Evolutionary conservation across 768 basidiomycete genomes (phyloP).

Genomic region (Lepiota venenata): DNA sequence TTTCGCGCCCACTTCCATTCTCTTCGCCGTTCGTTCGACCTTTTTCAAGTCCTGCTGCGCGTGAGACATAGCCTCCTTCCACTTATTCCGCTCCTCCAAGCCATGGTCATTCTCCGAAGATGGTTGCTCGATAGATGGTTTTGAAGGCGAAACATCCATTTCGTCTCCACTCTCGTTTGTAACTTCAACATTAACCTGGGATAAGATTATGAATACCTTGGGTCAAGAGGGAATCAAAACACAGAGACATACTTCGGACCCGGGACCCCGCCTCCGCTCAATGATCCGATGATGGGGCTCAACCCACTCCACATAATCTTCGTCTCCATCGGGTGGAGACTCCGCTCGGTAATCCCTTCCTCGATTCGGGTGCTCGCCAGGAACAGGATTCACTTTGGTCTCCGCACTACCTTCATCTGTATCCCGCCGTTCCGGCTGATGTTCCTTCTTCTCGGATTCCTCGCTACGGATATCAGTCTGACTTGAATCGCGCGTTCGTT

Average conservation of each 20-base stretch:
- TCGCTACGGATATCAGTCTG: background rate
- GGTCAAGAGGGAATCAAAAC: background rate
- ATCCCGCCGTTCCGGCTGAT: background rate
- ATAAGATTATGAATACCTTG: background rate
- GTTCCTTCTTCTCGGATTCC: background rate
- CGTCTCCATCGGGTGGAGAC: constrained; percentile 18
- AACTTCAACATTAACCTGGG: constrained; percentile 8
- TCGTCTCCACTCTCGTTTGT: background rate
- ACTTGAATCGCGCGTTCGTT: background rate
- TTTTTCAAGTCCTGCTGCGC: constrained; percentile 21
- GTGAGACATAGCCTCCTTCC: constrained; percentile 18
- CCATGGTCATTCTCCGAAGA: constrained; percentile 21
- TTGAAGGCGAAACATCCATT: constrained; percentile 24
- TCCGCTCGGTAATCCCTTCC: constrained; percentile 16
- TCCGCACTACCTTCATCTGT: constrained; percentile 12
- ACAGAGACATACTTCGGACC: constrained; percentile 25
- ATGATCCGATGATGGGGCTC: constrained; percentile 24
- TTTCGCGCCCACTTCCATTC: constrained; percentile 13
- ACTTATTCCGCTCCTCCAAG: constrained; percentile 14
- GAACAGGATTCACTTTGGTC: background rate
- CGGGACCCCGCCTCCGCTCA: constrained; percentile 22
- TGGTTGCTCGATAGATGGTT: constrained; percentile 63
- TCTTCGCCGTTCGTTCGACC: constrained; percentile 20
- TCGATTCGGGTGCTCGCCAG: constrained; percentile 2
- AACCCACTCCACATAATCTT: constrained; percentile 22